Evolutionary conservation across 768 basidiomycete species (phyloP).

Genomic region (Leccinum rimulosum): DNA sequence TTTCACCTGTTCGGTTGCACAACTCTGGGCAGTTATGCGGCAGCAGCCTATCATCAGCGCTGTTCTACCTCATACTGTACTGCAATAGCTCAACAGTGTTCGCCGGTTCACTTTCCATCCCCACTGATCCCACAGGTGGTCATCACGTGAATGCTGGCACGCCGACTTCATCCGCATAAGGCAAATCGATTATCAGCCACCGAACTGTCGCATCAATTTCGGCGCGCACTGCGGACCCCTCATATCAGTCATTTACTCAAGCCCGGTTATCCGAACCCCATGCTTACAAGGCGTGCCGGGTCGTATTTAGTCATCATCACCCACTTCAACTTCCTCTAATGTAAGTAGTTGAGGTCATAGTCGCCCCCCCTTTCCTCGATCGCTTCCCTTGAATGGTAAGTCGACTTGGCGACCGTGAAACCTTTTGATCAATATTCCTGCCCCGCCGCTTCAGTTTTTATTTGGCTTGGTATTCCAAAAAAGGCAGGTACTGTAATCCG

Average conservation of each 20-base stretch:
- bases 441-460: background rate
- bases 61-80: background rate
- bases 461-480: constrained; percentile 6
- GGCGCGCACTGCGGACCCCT: background rate
- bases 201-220: background rate
- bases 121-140: background rate
- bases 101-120: background rate
- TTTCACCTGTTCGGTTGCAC: background rate
- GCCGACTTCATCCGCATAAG: background rate
- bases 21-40: background rate
- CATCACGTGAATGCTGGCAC: background rate
- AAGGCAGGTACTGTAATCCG: constrained; percentile 17
- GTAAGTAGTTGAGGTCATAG: background rate
- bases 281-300: constrained; percentile 12
- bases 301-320: constrained; percentile 4
- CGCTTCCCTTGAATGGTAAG: background rate
- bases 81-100: background rate
- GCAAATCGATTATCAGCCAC: too few relatives aligned
- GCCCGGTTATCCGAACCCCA: constrained; percentile 10
- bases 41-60: background rate
- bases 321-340: background rate
- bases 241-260: constrained; percentile 4
- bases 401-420: constrained; percentile 1
- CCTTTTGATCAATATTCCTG: background rate
- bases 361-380: background rate